Evolutionary conservation across 2,329 filamentous ascomycete genomes (phyloP), one percentile per base, ranked within the genome.

Genomic region (Claviceps quebecensis): DNA sequence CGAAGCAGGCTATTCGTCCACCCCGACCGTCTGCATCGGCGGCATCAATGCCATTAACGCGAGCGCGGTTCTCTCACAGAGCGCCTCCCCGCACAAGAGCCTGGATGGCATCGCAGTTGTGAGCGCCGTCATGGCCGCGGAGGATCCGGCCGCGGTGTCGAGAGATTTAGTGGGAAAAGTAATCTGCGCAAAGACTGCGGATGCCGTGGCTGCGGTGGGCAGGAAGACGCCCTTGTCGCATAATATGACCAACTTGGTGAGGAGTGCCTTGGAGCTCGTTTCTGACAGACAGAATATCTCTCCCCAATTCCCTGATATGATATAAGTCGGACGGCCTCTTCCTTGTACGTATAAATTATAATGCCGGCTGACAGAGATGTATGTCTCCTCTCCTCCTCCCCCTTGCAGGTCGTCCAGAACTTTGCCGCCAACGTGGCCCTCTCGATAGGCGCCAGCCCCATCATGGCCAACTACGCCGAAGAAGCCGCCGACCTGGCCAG

Each of bases 211-310:
- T 53, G 72, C 74, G 5, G 76, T 95, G 47, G 78, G 78, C 5
- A 65, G 72, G 2, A 73, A 69, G 44, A 83, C 78, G 52, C 89
- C 90, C 0, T 74, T 97, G 22, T 86, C 85, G 48, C 91, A 97
- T 69, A 96, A 95, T 69, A 97, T 97, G 87, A 97, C 93, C 50
- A 97, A 97, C 65, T 75, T 90, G 49, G 91, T 73, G 56, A 48
- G 63, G 7, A 22, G 34, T 29, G 44, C 36, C 9, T 22, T 36
- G 14, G 46, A 7, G 8, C 1, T 34, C 5, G 17, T 26, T 14
- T 16, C 9, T 19, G 19, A 19, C 19, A 19, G 34, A 9, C 17
- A 4, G 16, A 17, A 17, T 17, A n/a, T 4, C 9, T n/a, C 16
- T 40, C n/a, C 6, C 16, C n/a, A 7, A 13, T 4, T 40, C 16